These are phyloP conservation scores for Glonium stellatum DNA, from an alignment of 495 filamentous ascomycete species.

Conservation along the genomic window DNA sequence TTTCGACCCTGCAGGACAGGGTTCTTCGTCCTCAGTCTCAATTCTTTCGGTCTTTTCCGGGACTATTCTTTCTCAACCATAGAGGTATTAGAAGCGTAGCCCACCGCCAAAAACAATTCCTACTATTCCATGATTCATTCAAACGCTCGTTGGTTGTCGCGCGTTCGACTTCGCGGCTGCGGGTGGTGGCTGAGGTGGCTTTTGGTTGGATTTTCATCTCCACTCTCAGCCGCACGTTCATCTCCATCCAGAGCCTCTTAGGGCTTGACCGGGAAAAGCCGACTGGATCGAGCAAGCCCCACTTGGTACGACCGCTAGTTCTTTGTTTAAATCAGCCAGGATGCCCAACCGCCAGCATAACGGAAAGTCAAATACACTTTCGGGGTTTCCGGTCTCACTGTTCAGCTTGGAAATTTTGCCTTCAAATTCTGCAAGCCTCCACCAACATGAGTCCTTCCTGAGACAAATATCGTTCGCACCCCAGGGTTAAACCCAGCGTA, in stretches of 20 bases:
- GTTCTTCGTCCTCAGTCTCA: neutral
- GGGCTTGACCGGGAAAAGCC: neutral
- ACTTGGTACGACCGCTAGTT: neutral
- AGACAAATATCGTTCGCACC: neutral
- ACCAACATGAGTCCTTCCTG: neutral
- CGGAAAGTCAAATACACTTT: no score
- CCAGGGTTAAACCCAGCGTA: neutral
- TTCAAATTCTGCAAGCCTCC: neutral
- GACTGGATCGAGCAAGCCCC: neutral
- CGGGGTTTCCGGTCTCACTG: no score
- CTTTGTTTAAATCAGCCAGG: neutral
- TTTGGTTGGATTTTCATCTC: neutral
- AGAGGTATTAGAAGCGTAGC: conserved; percentile 6
- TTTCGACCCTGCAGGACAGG: neutral
- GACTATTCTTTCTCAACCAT: neutral
- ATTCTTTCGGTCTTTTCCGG: neutral
- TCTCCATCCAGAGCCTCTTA: neutral
- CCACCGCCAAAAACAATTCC: conserved; percentile 1
- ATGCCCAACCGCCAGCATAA: no score
- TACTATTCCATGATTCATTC: neutral
- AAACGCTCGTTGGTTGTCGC: neutral
- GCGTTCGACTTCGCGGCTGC: neutral
- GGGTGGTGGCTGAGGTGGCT: neutral
- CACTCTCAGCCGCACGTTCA: neutral
- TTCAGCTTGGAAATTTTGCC: no score